phyloP scores from a whole-genome alignment of 23 red algal species.

The Gracilaria vermiculophylla region DNA sequence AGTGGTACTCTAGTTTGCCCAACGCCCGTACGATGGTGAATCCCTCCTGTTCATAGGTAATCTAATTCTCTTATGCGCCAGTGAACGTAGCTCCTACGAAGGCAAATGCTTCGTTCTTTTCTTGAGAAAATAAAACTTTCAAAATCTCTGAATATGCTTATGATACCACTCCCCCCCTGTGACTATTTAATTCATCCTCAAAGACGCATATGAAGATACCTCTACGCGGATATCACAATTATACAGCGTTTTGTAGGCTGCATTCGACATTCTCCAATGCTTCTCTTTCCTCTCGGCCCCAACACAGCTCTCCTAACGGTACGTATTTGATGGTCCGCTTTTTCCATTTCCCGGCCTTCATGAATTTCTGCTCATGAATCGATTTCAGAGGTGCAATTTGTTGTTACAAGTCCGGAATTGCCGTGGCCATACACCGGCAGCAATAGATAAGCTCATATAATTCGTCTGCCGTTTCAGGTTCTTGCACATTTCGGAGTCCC shows the following conservation, averaged over 20 bases:
- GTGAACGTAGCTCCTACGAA: conserved; percentile 16
- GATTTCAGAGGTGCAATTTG: background rate
- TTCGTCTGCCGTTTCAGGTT: conserved; percentile 31
- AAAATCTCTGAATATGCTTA: background rate
- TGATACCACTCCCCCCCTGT: conserved; percentile 14
- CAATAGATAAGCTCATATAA: conserved; percentile 33
- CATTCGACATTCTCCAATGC: conserved; percentile 1
- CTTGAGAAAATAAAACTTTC: background rate
- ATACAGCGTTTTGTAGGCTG: background rate
- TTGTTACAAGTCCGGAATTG: conserved; percentile 9
- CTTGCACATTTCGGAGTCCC: conserved; percentile 1
- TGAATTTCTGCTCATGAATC: conserved; percentile 9
- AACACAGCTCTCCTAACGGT: background rate
- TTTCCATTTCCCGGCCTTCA: background rate
- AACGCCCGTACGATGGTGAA: conserved; percentile 21
- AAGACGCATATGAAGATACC: conserved; percentile 43
- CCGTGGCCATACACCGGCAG: conserved; percentile 23
- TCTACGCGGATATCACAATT: conserved; percentile 1
- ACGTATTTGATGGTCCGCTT: background rate
- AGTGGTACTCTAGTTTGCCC: background rate
- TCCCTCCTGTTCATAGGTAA: conserved; percentile 42
- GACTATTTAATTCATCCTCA: conserved; percentile 18
- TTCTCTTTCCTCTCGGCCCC: background rate
- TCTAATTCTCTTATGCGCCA: background rate
- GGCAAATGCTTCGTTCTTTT: conserved; percentile 20